Base-by-base conservation (phyloP, 73 alveolate species). In the Tetrahymena thermophila region DNA sequence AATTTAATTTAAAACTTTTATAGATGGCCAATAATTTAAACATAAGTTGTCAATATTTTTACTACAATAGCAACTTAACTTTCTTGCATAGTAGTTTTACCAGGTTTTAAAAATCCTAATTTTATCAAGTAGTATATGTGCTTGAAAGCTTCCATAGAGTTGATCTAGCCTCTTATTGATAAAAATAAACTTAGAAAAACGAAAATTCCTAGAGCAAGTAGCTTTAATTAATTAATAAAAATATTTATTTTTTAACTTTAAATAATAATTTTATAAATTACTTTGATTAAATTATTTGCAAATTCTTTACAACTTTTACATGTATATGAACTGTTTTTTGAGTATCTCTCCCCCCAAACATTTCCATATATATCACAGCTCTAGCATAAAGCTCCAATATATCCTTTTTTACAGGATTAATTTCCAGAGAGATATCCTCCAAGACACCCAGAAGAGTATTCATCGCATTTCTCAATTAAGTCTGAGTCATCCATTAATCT, bases 361-460 rank as follows among this genome's bases (percentile, higher is more conserved):
- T 34, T 0, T 16, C 85, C 84, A 34, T 71, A 1, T 31, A 94
- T 94, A 35, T 94, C 96, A 43, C 96, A 94, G 28, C 85, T 58
- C 85, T 94, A 89, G 37, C 96, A 94, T 4, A 94, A 35, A 34
- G 96, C 96, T 7, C 96, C 96, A 8, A 94, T 94, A 94, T 94
- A 93, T 55, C 96, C 96, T 35, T 9, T 8, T 0, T 21, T 23
- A 37, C 96, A 94, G 37, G 96, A 94, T 40, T 94, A 21, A 58
- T 94, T 93, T 34, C 96, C 96, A 10, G 89, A 38, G 5, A 31
- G n/a, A 89, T 93, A 94, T 58, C 96, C 96, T n/a, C 96, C 96
- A 14, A 94, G 35, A 94, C 96, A 94, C 34, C 84, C 85, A 8
- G 56, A 44, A 34, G 35, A 28, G 23, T 58, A 56, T 35, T 94